Conservation (phyloP, 768 basidiomycete species). For the Punctularia strigosozonata region DNA sequence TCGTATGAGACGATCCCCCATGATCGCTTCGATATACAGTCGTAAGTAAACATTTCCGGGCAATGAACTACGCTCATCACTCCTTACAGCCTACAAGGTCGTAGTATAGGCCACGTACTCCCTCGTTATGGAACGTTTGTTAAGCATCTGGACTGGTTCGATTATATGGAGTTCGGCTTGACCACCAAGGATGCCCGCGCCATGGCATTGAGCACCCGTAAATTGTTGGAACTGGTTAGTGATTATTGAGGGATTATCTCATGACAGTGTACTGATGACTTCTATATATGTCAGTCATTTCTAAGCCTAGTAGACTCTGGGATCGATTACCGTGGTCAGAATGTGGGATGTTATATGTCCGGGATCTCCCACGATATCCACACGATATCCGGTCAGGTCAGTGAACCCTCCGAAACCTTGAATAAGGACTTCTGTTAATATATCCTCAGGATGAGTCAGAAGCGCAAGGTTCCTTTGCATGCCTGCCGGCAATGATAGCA, state of each 20-base stretch:
- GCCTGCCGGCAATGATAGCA: slow-evolving; percentile 23
- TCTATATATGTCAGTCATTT: no score
- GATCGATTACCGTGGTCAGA: neutral
- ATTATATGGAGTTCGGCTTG: neutral
- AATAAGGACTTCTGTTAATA: no score
- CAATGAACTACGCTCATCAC: neutral
- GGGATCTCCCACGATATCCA: neutral
- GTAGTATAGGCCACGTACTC: neutral
- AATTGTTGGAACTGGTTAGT: neutral
- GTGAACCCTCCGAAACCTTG: no score
- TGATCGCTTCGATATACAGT: neutral
- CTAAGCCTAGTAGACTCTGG: neutral
- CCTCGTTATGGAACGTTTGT: neutral
- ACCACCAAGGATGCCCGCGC: neutral
- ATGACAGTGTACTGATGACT: no score
- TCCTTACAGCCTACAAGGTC: neutral
- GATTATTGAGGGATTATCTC: no score
- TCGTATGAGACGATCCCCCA: neutral
- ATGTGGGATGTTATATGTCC: neutral
- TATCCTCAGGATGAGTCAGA: neutral
- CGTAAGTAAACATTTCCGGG: neutral
- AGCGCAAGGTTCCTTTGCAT: slow-evolving; percentile 20
- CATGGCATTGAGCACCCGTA: neutral
- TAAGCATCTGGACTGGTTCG: neutral
- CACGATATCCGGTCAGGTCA: slow-evolving; percentile 3